Percentiles rank a stretch among this genome's conserved stretches.
These are phyloP conservation scores for Cyclotella baltica DNA, from an alignment of 108 stramenopile species.

Conservation along the genomic window DNA sequence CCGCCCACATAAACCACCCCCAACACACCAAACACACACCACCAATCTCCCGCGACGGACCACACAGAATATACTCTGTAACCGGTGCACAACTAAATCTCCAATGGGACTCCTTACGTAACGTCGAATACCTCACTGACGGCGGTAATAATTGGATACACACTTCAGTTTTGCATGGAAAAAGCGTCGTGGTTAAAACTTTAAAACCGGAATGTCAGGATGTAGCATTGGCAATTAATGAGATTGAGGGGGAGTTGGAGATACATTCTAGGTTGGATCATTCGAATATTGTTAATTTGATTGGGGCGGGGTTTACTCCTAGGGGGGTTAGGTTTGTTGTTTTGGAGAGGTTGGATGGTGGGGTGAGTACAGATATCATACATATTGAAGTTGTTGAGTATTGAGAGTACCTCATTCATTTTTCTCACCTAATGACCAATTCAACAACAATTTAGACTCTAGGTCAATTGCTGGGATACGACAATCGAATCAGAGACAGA, in stretches of 20 bases:
- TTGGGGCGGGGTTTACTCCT: slow-evolving; percentile 86
- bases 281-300: slow-evolving; percentile 75
- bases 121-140: slow-evolving; percentile 93
- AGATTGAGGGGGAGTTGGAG: slow-evolving; percentile 87
- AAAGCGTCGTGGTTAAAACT: slow-evolving; percentile 89
- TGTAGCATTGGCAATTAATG: slow-evolving; percentile 86
- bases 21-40: slow-evolving; percentile 1
- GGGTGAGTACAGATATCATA: too few relatives aligned
- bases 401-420: too few relatives aligned
- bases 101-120: slow-evolving; percentile 78
- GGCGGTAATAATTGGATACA: slow-evolving; percentile 94
- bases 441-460: too few relatives aligned
- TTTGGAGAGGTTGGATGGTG: slow-evolving; percentile 91
- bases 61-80: slow-evolving; percentile 61
- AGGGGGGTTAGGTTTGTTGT: slow-evolving; percentile 88
- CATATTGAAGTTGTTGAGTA: too few relatives aligned
- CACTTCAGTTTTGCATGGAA: slow-evolving; percentile 81
- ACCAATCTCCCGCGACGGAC: slow-evolving; percentile 42
- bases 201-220: slow-evolving; percentile 93
- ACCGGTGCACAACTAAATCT: slow-evolving; percentile 83
- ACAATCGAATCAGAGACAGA: slow-evolving; percentile 90
- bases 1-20: neutral
- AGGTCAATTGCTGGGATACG: slow-evolving; percentile 90
- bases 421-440: too few relatives aligned
- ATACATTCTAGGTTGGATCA: slow-evolving; percentile 85